A percentile compares a stretch with the other conserved stretches of the same genome.
phyloP scores from a whole-genome alignment of 164 flowering plant species.

The Tetracentron sinense region DNA sequence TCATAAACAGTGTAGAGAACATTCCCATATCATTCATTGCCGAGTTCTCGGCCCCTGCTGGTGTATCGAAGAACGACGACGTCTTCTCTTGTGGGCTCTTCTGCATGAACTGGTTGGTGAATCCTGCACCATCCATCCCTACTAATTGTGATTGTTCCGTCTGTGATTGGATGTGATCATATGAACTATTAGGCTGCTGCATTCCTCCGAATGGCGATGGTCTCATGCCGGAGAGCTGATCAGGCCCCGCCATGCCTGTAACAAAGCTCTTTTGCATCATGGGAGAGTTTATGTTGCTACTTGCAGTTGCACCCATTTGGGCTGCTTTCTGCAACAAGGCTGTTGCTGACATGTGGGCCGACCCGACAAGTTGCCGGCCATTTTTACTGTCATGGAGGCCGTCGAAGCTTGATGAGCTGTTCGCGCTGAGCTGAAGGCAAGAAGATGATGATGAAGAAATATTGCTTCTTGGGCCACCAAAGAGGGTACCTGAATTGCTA shows the following conservation, averaged over 20 bases:
- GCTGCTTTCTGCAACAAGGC: conserved; percentile 63
- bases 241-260: conserved; percentile 32
- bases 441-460: conserved; percentile 7
- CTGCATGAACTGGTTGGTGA: conserved; percentile 25
- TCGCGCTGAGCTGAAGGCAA: conserved; percentile 5
- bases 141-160: conserved; percentile 21
- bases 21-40: conserved; percentile 28
- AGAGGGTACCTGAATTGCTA: neutral
- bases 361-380: conserved; percentile 9
- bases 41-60: conserved; percentile 3
- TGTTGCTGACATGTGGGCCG: conserved; percentile 44
- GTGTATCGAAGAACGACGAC: conserved; percentile 17
- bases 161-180: conserved; percentile 19
- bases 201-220: conserved; percentile 18
- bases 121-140: conserved; percentile 20
- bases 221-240: conserved; percentile 31
- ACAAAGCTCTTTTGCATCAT: conserved; percentile 23
- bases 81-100: conserved; percentile 12
- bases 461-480: conserved; percentile 2
- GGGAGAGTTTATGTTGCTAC: conserved; percentile 21
- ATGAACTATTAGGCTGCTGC: conserved; percentile 12
- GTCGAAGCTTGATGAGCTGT: neutral
- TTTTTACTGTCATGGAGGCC: conserved; percentile 3
- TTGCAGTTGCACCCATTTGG: conserved; percentile 55
- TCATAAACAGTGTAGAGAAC: conserved; percentile 27